Percentiles rank a stretch among this genome's conserved stretches.
Evolutionary conservation across 208 protist genomes (phyloP).

Genomic region (Leishmania major): DNA sequence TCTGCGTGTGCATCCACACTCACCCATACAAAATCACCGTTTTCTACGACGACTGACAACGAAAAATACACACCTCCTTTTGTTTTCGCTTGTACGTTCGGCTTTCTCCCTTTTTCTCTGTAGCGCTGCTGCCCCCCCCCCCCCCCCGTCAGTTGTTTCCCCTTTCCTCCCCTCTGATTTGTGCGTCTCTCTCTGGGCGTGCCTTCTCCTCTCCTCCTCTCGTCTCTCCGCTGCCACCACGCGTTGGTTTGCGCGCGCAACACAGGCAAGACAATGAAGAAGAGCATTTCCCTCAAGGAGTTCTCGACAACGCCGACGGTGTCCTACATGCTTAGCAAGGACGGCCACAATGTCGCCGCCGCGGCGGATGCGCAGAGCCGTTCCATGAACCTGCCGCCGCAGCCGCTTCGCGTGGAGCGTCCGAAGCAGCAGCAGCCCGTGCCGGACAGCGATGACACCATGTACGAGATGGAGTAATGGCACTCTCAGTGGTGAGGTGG

Average conservation of each 20-base stretch:
- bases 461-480: conserved; percentile 89
- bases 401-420: conserved; percentile 49
- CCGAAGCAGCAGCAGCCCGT: conserved; percentile 41
- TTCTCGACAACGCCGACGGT: conserved; percentile 91
- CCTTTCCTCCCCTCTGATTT: neutral
- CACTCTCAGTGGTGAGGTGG: neutral
- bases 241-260: neutral
- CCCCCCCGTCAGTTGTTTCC: neutral
- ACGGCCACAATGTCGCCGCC: conserved; percentile 80
- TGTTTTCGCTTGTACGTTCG: neutral
- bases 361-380: conserved; percentile 36
- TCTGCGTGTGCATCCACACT: conserved; percentile 19
- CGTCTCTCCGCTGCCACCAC: conserved; percentile 3
- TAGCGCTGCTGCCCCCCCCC: neutral
- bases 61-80: neutral
- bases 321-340: conserved; percentile 91
- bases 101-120: neutral
- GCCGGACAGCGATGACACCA: conserved; percentile 54
- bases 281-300: conserved; percentile 89
- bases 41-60: neutral
- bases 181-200: neutral
- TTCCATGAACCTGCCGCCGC: conserved; percentile 31
- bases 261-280: conserved; percentile 58
- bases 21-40: conserved; percentile 7
- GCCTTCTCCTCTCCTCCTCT: neutral